phyloP scores from a whole-genome alignment of 2,329 filamentous ascomycete species.

The Periconia sp. region DNA sequence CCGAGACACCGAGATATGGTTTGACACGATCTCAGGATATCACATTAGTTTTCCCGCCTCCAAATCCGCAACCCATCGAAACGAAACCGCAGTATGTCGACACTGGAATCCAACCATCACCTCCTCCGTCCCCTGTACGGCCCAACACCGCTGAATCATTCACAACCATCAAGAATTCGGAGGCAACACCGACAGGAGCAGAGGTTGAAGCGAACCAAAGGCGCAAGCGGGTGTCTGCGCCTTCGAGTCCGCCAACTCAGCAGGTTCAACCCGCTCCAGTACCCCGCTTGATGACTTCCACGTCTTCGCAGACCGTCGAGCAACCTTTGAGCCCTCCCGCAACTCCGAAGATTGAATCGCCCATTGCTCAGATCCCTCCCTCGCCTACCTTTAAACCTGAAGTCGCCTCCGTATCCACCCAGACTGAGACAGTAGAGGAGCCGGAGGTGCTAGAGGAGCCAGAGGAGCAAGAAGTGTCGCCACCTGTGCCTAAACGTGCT shows the following conservation, averaged over 20 bases:
- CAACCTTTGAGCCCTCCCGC: constrained; percentile 69
- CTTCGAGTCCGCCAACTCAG: constrained; percentile 18
- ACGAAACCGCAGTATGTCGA: constrained; percentile 66
- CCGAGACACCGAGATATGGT: constrained; percentile 27
- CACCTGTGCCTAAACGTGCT: constrained; percentile 28
- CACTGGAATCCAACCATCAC: constrained; percentile 81
- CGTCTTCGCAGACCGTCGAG: constrained; percentile 67
- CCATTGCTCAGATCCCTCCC: constrained; percentile 50
- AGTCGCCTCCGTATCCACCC: constrained; percentile 66
- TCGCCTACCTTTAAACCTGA: constrained; percentile 41
- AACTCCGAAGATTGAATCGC: constrained; percentile 62
- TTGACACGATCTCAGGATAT: constrained; percentile 30
- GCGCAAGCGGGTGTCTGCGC: constrained; percentile 67
- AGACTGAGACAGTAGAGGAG: constrained; percentile 56
- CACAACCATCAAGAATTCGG: constrained; percentile 28
- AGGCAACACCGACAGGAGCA: constrained; percentile 20
- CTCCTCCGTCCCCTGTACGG: constrained; percentile 74
- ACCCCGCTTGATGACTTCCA: constrained; percentile 64
- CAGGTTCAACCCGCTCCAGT: constrained; percentile 17
- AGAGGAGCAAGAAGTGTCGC: constrained; percentile 16
- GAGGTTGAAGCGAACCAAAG: constrained; percentile 76
- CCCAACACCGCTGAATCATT: constrained; percentile 27
- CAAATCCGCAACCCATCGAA: constrained; percentile 14
- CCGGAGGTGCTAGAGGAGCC: constrained; percentile 36
- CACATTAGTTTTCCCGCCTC: constrained; percentile 39